These are phyloP conservation scores for Cyberlindnera veronae DNA, from an alignment of 805 yeast genomes.

Conservation along the genomic window DNA sequence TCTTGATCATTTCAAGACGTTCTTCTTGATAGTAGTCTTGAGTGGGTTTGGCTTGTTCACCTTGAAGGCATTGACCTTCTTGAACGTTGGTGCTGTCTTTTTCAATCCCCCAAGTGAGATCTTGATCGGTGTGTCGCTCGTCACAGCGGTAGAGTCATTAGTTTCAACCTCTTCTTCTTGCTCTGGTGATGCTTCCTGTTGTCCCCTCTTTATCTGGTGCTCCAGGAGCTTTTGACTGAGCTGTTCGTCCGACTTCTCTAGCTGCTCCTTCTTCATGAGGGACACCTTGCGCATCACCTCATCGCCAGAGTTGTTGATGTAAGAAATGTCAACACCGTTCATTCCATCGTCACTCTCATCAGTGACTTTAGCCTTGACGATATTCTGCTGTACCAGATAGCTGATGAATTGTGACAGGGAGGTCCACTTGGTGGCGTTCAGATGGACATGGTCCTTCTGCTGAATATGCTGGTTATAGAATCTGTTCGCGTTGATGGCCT, in stretches of 20 bases:
- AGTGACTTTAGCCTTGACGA: slow-evolving; percentile 45
- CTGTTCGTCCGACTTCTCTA: slow-evolving; percentile 44
- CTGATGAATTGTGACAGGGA: slow-evolving; percentile 66
- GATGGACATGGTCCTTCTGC: slow-evolving; percentile 80
- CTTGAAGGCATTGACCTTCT: slow-evolving; percentile 22
- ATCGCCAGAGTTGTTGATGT: slow-evolving; percentile 52
- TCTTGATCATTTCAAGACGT: slow-evolving; percentile 15
- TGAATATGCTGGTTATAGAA: slow-evolving; percentile 88
- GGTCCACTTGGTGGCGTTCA: slow-evolving; percentile 84
- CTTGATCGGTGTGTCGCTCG: slow-evolving; percentile 14
- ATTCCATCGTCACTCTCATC: slow-evolving; percentile 31
- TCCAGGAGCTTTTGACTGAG: slow-evolving; percentile 40
- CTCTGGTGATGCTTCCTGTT: slow-evolving; percentile 30
- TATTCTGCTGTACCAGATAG: slow-evolving; percentile 52
- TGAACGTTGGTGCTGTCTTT: slow-evolving; percentile 9
- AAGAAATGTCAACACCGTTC: slow-evolving; percentile 44
- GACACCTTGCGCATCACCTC: slow-evolving; percentile 40
- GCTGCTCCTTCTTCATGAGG: slow-evolving; percentile 33
- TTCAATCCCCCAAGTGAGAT: slow-evolving; percentile 15
- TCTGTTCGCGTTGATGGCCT: slow-evolving; percentile 71
- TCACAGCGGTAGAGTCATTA: neutral
- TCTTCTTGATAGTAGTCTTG: slow-evolving; percentile 15
- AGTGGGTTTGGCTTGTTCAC: slow-evolving; percentile 12
- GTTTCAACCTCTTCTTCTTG: slow-evolving; percentile 29
- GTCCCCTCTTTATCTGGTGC: slow-evolving; percentile 50